Evolutionary conservation across 73 alveolate species (phyloP), one percentile per base, ranked within the genome.

Genomic region (Uronychia setigera): DNA sequence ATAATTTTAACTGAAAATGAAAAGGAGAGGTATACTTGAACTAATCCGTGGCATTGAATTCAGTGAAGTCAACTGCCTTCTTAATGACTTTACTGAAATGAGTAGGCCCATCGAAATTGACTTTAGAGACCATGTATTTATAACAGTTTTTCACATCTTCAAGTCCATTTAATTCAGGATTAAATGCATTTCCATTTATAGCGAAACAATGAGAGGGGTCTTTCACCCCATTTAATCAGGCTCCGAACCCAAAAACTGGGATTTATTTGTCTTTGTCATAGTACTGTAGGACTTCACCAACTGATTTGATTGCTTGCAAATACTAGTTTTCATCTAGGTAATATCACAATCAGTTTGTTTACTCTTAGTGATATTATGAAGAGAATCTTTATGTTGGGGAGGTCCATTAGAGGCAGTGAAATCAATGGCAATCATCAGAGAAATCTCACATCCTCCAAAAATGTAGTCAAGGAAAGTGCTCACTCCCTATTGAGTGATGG

Each of bases 21-120:
- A 46, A 46, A 46, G n/a, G 19, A 19, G n/a, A 46, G n/a, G 19
- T 46, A n/a, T 46, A 46, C 67, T 46, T 46, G 19, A 46, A 46
- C 14, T 58, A 5, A 29, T 58, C 5, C 31, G 80, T 31, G 32
- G 46, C 25, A 5, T 60, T 78, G 75, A 58, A 81, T 26, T 79
- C 84, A 57, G 91, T 91, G 89, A 90, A 76, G 30, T 90, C 92
- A 0, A 33, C 83, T 29, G 84, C 74, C 84, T 76, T 59, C 35
- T 90, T 90, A 14, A 90, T 19, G 29, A 90, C 87, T 27, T 59
- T 79, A n/a, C 80, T 80, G 31, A 98, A 97, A 78, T 84, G 74
- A 0, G 99, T 96, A 0, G 99, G 99, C 0, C 99, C 99, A 87
- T 94, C 94, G 26, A 98, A 90, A 1, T 77, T 67, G 0, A 97